phyloP scores from a whole-genome alignment of 176 grass and related monocot genomes.

The Oryza glaberrima region DNA sequence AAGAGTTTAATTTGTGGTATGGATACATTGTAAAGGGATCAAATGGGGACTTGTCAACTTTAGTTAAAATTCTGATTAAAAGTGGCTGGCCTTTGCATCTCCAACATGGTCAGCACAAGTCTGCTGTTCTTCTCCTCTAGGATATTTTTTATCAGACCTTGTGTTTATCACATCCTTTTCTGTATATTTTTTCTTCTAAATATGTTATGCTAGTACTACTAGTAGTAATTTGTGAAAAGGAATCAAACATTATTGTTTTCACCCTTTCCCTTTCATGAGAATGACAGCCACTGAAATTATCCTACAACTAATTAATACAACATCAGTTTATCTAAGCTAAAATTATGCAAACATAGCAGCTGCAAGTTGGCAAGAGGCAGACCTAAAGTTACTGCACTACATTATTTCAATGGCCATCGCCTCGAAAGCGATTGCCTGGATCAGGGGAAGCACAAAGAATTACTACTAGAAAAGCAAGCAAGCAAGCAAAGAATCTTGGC shows the following conservation, averaged over 20 bases:
- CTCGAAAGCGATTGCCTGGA: constrained; percentile 8
- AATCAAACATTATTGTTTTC: background rate
- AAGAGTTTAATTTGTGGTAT: background rate
- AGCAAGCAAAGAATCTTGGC: constrained; percentile 12
- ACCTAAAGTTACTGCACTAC: background rate
- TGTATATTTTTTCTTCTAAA: background rate
- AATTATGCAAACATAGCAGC: constrained; percentile 21
- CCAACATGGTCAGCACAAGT: background rate
- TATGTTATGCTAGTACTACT: background rate
- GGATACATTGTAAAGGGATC: background rate
- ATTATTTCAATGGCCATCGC: background rate
- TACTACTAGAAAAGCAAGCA: background rate
- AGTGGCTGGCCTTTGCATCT: constrained; percentile 15
- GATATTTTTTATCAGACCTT: background rate
- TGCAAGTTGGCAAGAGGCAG: constrained; percentile 39
- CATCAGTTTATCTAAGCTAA: background rate
- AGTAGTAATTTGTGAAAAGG: background rate
- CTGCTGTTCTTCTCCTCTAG: background rate
- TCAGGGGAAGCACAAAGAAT: constrained; percentile 14
- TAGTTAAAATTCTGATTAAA: background rate
- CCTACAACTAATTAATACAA: background rate
- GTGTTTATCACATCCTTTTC: background rate
- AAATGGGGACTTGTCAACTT: background rate
- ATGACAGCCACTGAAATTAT: constrained; percentile 24
- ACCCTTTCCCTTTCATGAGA: background rate